Evolutionary conservation across 805 yeast species (phyloP), one percentile per base, ranked within the genome.

Genomic region (Myxozyma udenii): DNA sequence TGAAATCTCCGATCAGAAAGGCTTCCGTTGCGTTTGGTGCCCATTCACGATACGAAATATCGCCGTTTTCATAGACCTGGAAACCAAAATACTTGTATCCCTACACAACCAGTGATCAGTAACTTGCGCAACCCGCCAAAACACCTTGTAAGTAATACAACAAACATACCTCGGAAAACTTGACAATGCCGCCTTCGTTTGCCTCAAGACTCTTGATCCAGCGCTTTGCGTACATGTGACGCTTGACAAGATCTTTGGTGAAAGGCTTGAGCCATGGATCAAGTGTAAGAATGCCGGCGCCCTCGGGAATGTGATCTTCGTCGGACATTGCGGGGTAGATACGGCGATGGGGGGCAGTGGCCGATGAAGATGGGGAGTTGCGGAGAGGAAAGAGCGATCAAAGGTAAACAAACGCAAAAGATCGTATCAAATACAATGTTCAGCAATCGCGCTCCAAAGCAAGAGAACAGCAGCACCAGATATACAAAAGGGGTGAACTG

Each of bases 241-340:
- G 79, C 50, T 81, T 78, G 2, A 79, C 78, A 39, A 91, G 71
- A 50, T 79, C 87, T n/a, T 73, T 74, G 11, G 82, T 75, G 67
- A 75, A 83, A 0, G 97, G 96, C 62, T 82, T 82, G 51, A 91
- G 74, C 86, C 89, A 91, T 0, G 96, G 93, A 63, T 91, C 98
- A 37, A 81, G 67, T 32, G 78, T 80, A 25, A 87, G 70, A n/a
- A 84, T 83, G 41, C 58, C 58, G 7, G 51, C 30, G 14, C 53
- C 53, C 14, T 45, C 46, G 18, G 37, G 49, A n/a, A 40, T 24
- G 7, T 41, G 28, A 3, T 41, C 33, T 1, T 40, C 30, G 32
- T 26, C 32, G 12, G 32, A 26, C 32, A 26, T 26, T 6, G 32
- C 32, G 32, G n/a, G n/a, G n/a, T n/a, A n/a, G n/a, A n/a, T n/a